A percentile compares a stretch with the other conserved stretches of the same genome.
Conservation (phyloP, 2,329 filamentous ascomycete genomes). For the Colletotrichum caudatum region DNA sequence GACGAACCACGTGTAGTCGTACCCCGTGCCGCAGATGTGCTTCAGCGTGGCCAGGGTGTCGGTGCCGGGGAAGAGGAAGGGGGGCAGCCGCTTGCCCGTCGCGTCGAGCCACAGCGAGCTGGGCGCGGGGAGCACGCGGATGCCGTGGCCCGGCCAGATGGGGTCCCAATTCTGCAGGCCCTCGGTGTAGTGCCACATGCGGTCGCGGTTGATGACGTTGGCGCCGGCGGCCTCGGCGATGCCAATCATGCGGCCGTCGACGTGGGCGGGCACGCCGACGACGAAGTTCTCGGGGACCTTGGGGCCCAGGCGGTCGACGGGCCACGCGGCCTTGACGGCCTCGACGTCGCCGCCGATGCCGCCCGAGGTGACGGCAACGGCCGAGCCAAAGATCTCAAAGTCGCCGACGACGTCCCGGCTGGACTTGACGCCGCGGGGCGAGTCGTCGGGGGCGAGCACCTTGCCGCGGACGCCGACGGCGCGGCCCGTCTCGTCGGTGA, state of each 20-base stretch:
- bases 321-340: conserved; percentile 69
- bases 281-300: conserved; percentile 68
- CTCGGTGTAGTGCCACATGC: conserved; percentile 77
- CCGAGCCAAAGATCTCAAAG: conserved; percentile 66
- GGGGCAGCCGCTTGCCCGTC: conserved; percentile 67
- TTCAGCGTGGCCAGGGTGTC: conserved; percentile 70
- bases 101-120: conserved; percentile 74
- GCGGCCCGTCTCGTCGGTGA: conserved; percentile 65
- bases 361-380: conserved; percentile 67
- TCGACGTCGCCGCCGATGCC: conserved; percentile 74
- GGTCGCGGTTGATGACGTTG: conserved; percentile 68
- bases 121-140: conserved; percentile 70
- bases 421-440: conserved; percentile 64
- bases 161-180: conserved; percentile 72
- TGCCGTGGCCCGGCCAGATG: conserved; percentile 72
- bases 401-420: conserved; percentile 60
- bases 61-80: conserved; percentile 66
- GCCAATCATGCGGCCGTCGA: conserved; percentile 73
- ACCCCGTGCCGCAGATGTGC: conserved; percentile 70
- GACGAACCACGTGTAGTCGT: conserved; percentile 75
- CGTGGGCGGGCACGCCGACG: conserved; percentile 71
- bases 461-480: conserved; percentile 66
- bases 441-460: conserved; percentile 64
- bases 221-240: conserved; percentile 67
- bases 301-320: conserved; percentile 67